Evolutionary conservation across 306 rosid genomes (phyloP).

Genomic region (Corylus americana): DNA sequence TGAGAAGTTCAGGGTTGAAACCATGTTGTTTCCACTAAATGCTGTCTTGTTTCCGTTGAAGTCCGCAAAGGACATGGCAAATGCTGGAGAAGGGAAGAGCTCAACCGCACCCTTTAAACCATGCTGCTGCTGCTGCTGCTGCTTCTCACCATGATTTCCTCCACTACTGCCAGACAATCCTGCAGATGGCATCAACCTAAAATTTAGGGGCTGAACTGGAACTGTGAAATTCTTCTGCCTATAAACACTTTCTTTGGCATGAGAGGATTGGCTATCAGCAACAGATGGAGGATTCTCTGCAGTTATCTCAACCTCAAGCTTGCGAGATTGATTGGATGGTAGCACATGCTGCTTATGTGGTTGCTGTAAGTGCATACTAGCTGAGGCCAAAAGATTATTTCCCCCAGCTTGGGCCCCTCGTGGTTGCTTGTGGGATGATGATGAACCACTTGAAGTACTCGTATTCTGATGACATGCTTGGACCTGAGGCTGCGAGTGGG

Average conservation of each 20-base stretch:
- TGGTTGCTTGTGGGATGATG: conserved; percentile 49
- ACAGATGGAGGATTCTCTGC: conserved; percentile 41
- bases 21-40: conserved; percentile 39
- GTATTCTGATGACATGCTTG: conserved; percentile 44
- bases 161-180: conserved; percentile 41
- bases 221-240: conserved; percentile 45
- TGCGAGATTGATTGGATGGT: conserved; percentile 35
- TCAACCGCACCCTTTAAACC: conserved; percentile 52
- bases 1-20: conserved; percentile 55
- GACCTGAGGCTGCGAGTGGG: conserved; percentile 40
- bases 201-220: conserved; percentile 62
- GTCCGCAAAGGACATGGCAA: conserved; percentile 58
- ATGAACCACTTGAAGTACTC: conserved; percentile 37
- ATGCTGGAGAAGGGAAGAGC: conserved; percentile 55
- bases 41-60: conserved; percentile 29
- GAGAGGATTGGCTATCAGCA: conserved; percentile 39
- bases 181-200: conserved; percentile 55
- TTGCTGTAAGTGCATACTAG: conserved; percentile 42
- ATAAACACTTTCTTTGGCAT: conserved; percentile 40
- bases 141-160: conserved; percentile 44
- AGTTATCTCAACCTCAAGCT: conserved; percentile 41
- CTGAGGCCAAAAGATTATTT: conserved; percentile 39
- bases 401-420: conserved; percentile 44
- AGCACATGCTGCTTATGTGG: conserved; percentile 45
- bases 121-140: conserved; percentile 32